Evolutionary conservation across 2,329 filamentous ascomycete genomes (phyloP).

Genomic region (Aspergillus calidoustus): DNA sequence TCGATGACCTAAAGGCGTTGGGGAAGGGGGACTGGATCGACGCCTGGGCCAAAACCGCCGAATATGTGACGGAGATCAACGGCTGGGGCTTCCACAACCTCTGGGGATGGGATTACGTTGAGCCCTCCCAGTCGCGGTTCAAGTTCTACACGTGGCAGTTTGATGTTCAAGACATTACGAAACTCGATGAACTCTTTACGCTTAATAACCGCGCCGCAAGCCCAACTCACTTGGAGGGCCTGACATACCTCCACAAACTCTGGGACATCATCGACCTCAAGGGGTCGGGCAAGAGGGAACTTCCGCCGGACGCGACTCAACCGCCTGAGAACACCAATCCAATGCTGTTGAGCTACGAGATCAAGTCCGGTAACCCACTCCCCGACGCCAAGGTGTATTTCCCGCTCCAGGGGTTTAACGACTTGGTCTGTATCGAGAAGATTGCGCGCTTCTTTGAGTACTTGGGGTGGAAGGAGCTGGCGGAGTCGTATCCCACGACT

Average conservation of each 20-base stretch:
- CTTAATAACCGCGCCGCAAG: neutral
- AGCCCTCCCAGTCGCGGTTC: neutral
- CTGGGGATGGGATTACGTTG: conserved; percentile 1
- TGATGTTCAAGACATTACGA: neutral
- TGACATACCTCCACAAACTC: neutral
- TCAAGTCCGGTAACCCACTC: neutral
- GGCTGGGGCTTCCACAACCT: conserved; percentile 1
- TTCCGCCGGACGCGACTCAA: neutral
- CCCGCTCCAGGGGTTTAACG: conserved; percentile 7
- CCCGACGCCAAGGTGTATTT: conserved; percentile 10
- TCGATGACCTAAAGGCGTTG: neutral
- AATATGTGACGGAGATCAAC: neutral
- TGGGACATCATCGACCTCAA: conserved; percentile 4
- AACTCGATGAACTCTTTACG: neutral
- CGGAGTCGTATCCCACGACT: neutral
- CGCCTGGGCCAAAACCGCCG: neutral
- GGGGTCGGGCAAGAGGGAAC: neutral
- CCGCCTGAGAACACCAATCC: neutral
- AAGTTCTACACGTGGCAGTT: neutral
- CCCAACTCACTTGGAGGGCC: neutral
- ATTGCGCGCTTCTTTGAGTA: conserved; percentile 5
- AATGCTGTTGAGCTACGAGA: conserved; percentile 10
- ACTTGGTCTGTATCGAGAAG: neutral
- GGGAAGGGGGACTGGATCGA: neutral
- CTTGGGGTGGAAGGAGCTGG: neutral